Evolutionary conservation across 257 asterid species (phyloP).

Genomic region (Penstemon davidsonii): DNA sequence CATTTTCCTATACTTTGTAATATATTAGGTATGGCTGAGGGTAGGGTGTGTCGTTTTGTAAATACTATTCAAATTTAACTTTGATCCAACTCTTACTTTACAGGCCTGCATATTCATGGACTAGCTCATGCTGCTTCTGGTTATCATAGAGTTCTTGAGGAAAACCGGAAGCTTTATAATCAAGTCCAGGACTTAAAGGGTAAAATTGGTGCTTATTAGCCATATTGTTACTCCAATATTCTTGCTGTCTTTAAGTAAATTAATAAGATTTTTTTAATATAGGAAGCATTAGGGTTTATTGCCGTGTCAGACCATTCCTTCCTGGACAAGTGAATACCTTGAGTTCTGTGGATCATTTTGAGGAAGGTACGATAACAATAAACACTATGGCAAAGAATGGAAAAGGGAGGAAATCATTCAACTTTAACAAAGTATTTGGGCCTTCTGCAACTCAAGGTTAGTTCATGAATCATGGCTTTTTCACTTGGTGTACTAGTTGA

Average conservation of each 20-base stretch:
- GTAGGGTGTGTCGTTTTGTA: too few species aligned
- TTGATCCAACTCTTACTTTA: background rate
- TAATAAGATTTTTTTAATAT: constrained; percentile 32
- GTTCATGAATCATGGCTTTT: constrained; percentile 8
- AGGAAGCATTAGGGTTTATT: constrained; percentile 97
- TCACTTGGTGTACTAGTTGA: constrained; percentile 8
- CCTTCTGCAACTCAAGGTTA: constrained; percentile 92
- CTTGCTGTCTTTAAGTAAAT: constrained; percentile 13
- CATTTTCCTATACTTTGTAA: too few species aligned
- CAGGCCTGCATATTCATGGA: constrained; percentile 81
- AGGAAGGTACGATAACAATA: constrained; percentile 81
- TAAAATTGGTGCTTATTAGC: constrained; percentile 25
- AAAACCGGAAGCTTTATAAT: constrained; percentile 92
- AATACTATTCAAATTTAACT: background rate
- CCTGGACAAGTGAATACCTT: constrained; percentile 51
- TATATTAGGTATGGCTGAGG: too few species aligned
- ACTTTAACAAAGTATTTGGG: constrained; percentile 90
- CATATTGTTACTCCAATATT: constrained; percentile 13
- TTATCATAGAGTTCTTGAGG: constrained; percentile 93
- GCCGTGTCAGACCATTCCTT: constrained; percentile 92
- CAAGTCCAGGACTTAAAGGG: constrained; percentile 99
- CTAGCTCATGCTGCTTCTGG: constrained; percentile 96
- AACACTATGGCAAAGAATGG: constrained; percentile 61
- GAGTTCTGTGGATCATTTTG: constrained; percentile 77
- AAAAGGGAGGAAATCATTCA: constrained; percentile 71